Evolutionary conservation across 345 rosid species (phyloP).

Genomic region (Melaleuca quinquenervia): DNA sequence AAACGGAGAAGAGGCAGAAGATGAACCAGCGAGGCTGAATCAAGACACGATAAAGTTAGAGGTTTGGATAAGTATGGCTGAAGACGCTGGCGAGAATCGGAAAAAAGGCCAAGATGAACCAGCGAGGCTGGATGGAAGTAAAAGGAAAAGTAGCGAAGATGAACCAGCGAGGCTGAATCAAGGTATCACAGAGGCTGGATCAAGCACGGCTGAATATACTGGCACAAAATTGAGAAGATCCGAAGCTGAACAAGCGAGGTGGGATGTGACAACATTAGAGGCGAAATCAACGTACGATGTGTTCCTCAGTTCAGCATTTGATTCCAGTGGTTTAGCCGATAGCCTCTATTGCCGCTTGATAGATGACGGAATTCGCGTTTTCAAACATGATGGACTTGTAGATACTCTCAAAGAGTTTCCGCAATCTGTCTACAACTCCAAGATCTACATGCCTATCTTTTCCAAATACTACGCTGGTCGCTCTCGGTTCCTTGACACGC

Average conservation of each 20-base stretch:
- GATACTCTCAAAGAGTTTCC: background rate
- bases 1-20: background rate
- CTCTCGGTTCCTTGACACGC: background rate
- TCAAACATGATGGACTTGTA: too few relatives aligned
- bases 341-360: background rate
- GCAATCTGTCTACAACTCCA: background rate
- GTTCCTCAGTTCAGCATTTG: fast-evolving
- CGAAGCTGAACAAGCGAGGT: too few relatives aligned
- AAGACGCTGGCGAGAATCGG: background rate
- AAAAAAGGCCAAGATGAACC: background rate
- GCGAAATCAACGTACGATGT: background rate
- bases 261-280: too few relatives aligned
- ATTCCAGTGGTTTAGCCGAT: fast-evolving
- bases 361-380: background rate
- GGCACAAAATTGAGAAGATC: background rate
- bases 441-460: background rate
- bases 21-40: background rate
- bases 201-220: background rate
- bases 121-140: too few relatives aligned
- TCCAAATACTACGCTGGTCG: background rate
- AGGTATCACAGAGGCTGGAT: background rate
- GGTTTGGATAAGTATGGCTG: background rate
- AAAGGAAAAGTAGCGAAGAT: too few relatives aligned
- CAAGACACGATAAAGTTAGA: background rate
- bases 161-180: background rate